phyloP scores from a whole-genome alignment of 2,329 filamentous ascomycete genomes.

The Aureobasidium sp. region DNA sequence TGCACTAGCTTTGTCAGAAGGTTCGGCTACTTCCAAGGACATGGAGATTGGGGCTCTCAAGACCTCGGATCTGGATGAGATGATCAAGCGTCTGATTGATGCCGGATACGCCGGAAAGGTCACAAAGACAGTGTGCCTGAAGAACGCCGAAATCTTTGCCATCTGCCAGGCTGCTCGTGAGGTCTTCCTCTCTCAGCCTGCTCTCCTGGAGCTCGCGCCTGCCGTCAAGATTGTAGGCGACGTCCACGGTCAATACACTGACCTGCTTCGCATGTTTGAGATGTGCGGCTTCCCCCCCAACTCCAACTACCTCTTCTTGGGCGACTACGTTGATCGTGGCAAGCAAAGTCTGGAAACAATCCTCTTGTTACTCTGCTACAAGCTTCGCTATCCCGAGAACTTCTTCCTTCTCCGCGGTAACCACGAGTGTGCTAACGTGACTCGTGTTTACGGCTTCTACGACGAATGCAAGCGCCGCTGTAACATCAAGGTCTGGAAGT shows the following conservation, averaged over 20 bases:
- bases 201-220: constrained; percentile 82
- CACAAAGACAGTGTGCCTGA: constrained; percentile 93
- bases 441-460: constrained; percentile 93
- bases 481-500: constrained; percentile 98
- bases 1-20: constrained; percentile 22
- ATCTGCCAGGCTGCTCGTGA: constrained; percentile 87
- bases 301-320: constrained; percentile 88
- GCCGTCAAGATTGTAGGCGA: constrained; percentile 98
- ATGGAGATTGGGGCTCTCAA: constrained; percentile 89
- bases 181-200: constrained; percentile 83
- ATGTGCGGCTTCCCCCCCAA: constrained; percentile 95
- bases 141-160: constrained; percentile 93
- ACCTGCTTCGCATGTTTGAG: constrained; percentile 93
- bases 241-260: constrained; percentile 93
- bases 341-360: constrained; percentile 97
- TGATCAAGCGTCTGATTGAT: constrained; percentile 89
- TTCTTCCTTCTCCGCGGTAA: constrained; percentile 94
- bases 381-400: constrained; percentile 94
- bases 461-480: constrained; percentile 95
- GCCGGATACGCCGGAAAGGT: constrained; percentile 94
- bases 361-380: constrained; percentile 86
- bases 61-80: constrained; percentile 89
- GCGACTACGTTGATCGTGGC: constrained; percentile 92
- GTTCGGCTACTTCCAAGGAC: constrained; percentile 31
- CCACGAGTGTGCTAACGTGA: constrained; percentile 95